Evolutionary conservation across 2,329 filamentous ascomycete species (phyloP).

Genomic region (Annulohypoxylon truncatum): DNA sequence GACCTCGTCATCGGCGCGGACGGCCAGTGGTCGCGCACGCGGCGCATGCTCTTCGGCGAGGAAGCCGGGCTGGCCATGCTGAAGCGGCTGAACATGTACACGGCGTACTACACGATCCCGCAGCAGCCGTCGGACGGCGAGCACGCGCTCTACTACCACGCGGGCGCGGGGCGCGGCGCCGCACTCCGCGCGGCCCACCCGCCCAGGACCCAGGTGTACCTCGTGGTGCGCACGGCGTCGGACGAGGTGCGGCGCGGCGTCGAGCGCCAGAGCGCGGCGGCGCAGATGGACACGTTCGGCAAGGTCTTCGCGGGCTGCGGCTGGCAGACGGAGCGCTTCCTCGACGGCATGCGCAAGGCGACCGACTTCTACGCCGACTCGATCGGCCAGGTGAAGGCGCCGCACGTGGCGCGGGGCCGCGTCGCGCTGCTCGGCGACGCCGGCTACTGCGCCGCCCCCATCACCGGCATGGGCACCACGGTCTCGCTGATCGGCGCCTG

Average conservation of each 20-base stretch:
- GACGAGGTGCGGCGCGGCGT: conserved; percentile 21
- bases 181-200: conserved; percentile 53
- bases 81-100: conserved; percentile 49
- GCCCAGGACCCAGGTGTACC: conserved; percentile 52
- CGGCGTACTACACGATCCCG: conserved; percentile 57
- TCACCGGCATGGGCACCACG: conserved; percentile 65
- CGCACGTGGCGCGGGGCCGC: conserved; percentile 57
- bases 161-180: conserved; percentile 52
- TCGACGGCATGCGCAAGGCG: conserved; percentile 27
- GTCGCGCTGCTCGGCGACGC: conserved; percentile 67
- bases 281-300: conserved; percentile 43
- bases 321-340: conserved; percentile 37
- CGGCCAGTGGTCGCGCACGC: conserved; percentile 62
- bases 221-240: conserved; percentile 39
- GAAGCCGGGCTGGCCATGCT: conserved; percentile 45
- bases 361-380: conserved; percentile 58
- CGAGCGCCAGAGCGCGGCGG: conserved; percentile 29
- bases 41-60: conserved; percentile 52
- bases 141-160: conserved; percentile 52
- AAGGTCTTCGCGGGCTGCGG: conserved; percentile 51
- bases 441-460: conserved; percentile 60
- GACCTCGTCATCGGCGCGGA: conserved; percentile 68
- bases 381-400: conserved; percentile 59
- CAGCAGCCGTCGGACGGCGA: conserved; percentile 45
- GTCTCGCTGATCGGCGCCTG: conserved; percentile 63